Conservation (phyloP, 2,329 filamentous ascomycete species). For the Cyphellophora europaea region DNA sequence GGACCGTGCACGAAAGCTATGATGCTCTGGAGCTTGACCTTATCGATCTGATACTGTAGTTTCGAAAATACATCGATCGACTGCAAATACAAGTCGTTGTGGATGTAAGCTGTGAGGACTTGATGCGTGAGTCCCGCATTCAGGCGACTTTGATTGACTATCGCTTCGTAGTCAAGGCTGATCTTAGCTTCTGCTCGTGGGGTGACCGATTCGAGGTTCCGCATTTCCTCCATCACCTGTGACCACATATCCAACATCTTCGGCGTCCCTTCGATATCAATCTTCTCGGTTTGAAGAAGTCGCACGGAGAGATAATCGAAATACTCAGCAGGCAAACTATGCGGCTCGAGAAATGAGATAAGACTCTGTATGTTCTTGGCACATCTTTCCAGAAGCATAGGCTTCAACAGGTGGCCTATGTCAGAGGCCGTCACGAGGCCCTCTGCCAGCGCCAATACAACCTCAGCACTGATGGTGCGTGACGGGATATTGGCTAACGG, state of each 20-base stretch:
- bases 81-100: slow-evolving; percentile 9
- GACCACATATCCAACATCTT: slow-evolving; percentile 25
- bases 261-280: slow-evolving; percentile 36
- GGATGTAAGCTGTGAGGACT: slow-evolving; percentile 28
- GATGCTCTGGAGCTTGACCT: slow-evolving; percentile 24
- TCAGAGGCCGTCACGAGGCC: slow-evolving; percentile 32
- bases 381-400: slow-evolving; percentile 18
- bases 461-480: slow-evolving; percentile 48
- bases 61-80: slow-evolving; percentile 14
- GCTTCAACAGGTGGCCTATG: slow-evolving; percentile 21
- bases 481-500: slow-evolving; percentile 31
- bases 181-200: not conserved
- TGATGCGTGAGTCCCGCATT: slow-evolving; percentile 25
- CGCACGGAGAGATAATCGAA: slow-evolving; percentile 36
- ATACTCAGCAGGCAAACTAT: slow-evolving; percentile 21
- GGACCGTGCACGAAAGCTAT: slow-evolving; percentile 11
- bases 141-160: slow-evolving; percentile 11
- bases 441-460: slow-evolving; percentile 47
- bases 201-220: slow-evolving; percentile 1
- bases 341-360: slow-evolving; percentile 31
- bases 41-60: slow-evolving; percentile 31
- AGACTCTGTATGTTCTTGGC: slow-evolving; percentile 21
- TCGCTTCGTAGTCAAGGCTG: slow-evolving; percentile 7
- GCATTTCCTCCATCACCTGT: slow-evolving; percentile 2
- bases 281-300: slow-evolving; percentile 39